These are phyloP conservation scores for Lachancea thermotolerans DNA, from an alignment of 805 yeast species.

Conservation along the genomic window DNA sequence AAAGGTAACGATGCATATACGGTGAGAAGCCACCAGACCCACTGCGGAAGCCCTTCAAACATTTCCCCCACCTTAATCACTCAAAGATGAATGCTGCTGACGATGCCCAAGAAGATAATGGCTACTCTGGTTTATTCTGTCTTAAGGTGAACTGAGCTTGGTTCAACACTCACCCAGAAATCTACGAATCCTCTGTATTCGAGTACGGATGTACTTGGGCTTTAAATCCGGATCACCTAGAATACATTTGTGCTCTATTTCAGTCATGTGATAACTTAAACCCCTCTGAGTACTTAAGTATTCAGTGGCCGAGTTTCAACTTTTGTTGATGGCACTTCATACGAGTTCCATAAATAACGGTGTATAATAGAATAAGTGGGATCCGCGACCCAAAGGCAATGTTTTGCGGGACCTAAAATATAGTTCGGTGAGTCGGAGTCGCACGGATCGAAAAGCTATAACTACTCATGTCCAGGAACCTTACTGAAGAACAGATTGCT, in stretches of 20 bases:
- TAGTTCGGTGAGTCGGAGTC: too few species aligned
- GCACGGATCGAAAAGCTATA: too few species aligned
- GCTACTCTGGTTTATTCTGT: too few species aligned
- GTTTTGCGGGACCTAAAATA: too few species aligned
- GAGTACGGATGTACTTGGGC: too few species aligned
- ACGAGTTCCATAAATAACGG: background rate
- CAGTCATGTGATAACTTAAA: background rate
- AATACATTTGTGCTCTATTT: background rate
- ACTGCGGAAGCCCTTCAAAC: slow-evolving; percentile 7
- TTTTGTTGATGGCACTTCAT: background rate
- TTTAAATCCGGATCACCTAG: background rate
- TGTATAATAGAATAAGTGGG: too few species aligned
- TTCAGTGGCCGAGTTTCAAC: background rate
- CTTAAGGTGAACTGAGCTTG: too few species aligned
- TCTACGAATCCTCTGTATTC: too few species aligned
- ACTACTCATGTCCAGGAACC: slow-evolving; percentile 39
- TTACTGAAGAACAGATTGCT: slow-evolving; percentile 92
- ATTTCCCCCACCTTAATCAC: background rate
- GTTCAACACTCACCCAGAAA: too few species aligned
- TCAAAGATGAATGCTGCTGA: too few species aligned
- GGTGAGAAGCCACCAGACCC: slow-evolving; percentile 31
- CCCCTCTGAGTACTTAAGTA: background rate
- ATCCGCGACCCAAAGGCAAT: too few species aligned
- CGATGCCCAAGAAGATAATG: too few species aligned
- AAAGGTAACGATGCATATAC: slow-evolving; percentile 40